Evolutionary conservation across 306 rosid species (phyloP), one percentile per base, ranked within the genome.

Genomic region (Malus fusca): DNA sequence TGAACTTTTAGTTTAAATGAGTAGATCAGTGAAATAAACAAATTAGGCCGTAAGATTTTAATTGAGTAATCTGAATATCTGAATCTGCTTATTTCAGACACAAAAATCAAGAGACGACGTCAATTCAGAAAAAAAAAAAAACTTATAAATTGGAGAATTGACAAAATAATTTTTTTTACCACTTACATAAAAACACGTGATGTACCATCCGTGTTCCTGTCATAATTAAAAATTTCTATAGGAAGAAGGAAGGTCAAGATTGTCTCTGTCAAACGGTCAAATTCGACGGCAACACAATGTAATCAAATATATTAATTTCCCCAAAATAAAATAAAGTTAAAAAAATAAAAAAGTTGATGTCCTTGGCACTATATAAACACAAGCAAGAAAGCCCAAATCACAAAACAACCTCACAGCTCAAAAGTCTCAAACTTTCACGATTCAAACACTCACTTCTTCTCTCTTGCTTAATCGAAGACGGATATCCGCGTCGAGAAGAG

Each of bases 221-320:
- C 4, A 30, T 0, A 30, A 30, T 30, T 30, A 30, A 30, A 30
- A 30, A 0, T 4, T 0, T 30, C 5, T 30, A 0, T 4, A 21
- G 10, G 1, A 17, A 12, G 31, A 0, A 22, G 22, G 23, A 1
- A 22, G 61, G 81, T 70, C 76, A 70, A 46, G 55, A 33, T 48
- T 25, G 76, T 62, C 43, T 60, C 56, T 6, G 3, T 11, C 15
- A 6, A n/a, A 72, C 22, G 68, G 79, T 74, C 79, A 68, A 74
- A 74, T 68, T 42, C 67, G 35, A 74, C n/a, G 40, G 76, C 81
- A 78, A 23, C 1, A 2, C 12, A 59, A 3, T 23, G 4, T 48
- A 48, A 48, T 15, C 5, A 4, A 15, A 15, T 35, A 48, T 15
- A 48, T 48, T 48, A 48, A 14, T 5, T 15, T 48, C 55, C 21